Evolutionary conservation across 805 yeast genomes (phyloP).

Genomic region (Metschnikowia picachoensis): DNA sequence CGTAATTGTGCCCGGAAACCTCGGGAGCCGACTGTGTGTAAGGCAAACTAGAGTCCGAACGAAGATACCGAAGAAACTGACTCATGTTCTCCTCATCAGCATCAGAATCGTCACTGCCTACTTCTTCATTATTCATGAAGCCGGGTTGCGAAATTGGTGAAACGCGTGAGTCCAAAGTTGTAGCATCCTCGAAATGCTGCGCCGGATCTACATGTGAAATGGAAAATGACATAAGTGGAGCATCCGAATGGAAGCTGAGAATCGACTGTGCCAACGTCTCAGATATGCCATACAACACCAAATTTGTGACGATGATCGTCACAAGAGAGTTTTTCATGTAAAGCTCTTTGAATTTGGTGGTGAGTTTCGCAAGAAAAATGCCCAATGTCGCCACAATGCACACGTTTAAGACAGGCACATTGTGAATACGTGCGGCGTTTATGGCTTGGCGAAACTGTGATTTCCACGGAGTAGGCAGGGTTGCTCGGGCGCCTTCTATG

Average conservation of each 20-base stretch:
- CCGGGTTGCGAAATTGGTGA: neutral
- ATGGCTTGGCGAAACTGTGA: slow-evolving; percentile 16
- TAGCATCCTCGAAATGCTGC: neutral
- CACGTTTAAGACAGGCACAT: slow-evolving; percentile 57
- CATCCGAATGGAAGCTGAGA: slow-evolving; percentile 21
- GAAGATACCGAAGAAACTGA: slow-evolving; percentile 33
- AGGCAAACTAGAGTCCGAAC: slow-evolving; percentile 21
- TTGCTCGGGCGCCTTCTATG: neutral
- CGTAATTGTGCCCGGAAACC: neutral
- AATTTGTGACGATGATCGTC: slow-evolving; percentile 79
- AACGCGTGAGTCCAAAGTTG: too few species aligned
- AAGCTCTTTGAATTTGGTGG: slow-evolving; percentile 54
- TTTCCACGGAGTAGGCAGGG: neutral
- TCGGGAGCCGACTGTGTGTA: slow-evolving; percentile 2
- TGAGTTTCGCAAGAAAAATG: slow-evolving; percentile 46
- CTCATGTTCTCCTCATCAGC: slow-evolving; percentile 28
- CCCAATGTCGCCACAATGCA: slow-evolving; percentile 48
- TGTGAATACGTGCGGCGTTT: slow-evolving; percentile 37
- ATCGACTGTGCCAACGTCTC: slow-evolving; percentile 86
- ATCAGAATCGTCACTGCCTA: slow-evolving; percentile 20
- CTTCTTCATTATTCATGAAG: neutral
- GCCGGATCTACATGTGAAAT: neutral
- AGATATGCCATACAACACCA: slow-evolving; percentile 82
- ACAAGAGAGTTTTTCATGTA: slow-evolving; percentile 63
- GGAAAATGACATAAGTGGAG: slow-evolving; percentile 5